Base-by-base conservation (phyloP, 495 filamentous ascomycete species). In the Hyaloscypha bicolor region DNA sequence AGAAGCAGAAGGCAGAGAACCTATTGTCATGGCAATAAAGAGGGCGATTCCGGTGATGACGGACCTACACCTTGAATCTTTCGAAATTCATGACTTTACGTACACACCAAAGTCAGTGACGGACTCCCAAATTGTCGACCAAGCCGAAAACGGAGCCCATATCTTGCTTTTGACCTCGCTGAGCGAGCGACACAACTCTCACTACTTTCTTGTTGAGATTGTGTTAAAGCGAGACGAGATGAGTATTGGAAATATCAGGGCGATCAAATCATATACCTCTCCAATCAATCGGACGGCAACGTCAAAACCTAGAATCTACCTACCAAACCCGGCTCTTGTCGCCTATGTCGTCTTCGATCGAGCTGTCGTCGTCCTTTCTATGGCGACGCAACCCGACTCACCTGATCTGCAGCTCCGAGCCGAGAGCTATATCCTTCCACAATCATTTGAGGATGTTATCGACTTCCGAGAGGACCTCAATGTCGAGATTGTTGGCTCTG, bases 341-440 rank as follows among this genome's bases (percentile, higher is more conserved):
- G 95, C 93, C n/a, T 94, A 94, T 69, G 76, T 97, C 52, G 82
- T 93, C 6, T 91, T 96, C 65, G 87, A 88, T 55, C 84, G 88
- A 64, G 92, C 89, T 14, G 79, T 96, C 19, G 87, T 93, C 12
- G 76, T 98, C 22, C 80, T 91, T 0, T 97, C 93, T 4, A 82
- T 94, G 55, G 79, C 79, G 0, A 79, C 76, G 29, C 73, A 82
- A 1, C 85, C 88, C 42, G 84, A 88, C 31, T 85, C 86, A 3
- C 89, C 91, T 33, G 87, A 87, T 31, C 85, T 84, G 16, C 92
- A 96, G 70, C 82, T 94, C 8, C 82, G 89, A 63, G 77, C 84
- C 33, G 89, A 90, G 63, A 86, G 83, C 30, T 83, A 86, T 42
- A 76, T 82, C 16, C 42, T 67, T 1, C 67, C 67, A 52, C 72